A percentile compares a stretch with the other conserved stretches of the same genome.
phyloP scores from a whole-genome alignment of 371 early-diverging fungal genomes.

The Saksenaea vasiformis region DNA sequence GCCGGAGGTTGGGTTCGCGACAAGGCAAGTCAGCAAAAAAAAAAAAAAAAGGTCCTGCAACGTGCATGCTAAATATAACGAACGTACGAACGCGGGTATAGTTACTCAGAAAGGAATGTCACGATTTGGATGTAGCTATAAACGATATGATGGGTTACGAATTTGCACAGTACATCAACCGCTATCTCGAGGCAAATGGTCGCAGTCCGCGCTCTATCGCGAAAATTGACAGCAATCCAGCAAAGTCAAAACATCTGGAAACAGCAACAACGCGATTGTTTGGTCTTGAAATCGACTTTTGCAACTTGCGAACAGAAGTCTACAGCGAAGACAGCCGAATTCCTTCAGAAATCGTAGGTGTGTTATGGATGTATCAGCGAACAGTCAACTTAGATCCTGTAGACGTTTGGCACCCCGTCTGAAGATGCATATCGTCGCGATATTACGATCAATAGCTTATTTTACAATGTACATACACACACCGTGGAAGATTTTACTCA shows the following conservation, averaged over 20 bases:
- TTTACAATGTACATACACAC: slow-evolving; percentile 93
- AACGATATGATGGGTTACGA: slow-evolving; percentile 95
- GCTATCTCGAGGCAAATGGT: slow-evolving; percentile 61
- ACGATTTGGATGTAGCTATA: slow-evolving; percentile 97
- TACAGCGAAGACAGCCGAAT: slow-evolving; percentile 88
- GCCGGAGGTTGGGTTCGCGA: slow-evolving; percentile 99
- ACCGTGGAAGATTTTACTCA: slow-evolving; percentile 94
- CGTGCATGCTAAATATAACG: background rate
- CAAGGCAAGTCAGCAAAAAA: slow-evolving; percentile 62
- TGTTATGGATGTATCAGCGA: background rate
- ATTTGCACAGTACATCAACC: slow-evolving; percentile 84
- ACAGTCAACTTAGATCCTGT: background rate
- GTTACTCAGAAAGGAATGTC: slow-evolving; percentile 85
- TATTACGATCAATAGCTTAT: slow-evolving; percentile 98
- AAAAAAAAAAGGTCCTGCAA: background rate
- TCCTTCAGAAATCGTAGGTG: slow-evolving; percentile 68
- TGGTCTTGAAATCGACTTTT: slow-evolving; percentile 92
- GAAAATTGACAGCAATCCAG: slow-evolving; percentile 94
- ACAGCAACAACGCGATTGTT: slow-evolving; percentile 91
- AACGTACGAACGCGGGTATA: slow-evolving; percentile 31
- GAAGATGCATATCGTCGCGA: slow-evolving; percentile 98
- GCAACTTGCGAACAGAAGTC: slow-evolving; percentile 92
- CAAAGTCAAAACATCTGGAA: slow-evolving; percentile 98
- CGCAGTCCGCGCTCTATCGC: slow-evolving; percentile 61
- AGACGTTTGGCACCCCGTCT: slow-evolving; percentile 92